Base-by-base conservation (phyloP, 2,329 filamentous ascomycete species). In the Amphichorda felina region DNA sequence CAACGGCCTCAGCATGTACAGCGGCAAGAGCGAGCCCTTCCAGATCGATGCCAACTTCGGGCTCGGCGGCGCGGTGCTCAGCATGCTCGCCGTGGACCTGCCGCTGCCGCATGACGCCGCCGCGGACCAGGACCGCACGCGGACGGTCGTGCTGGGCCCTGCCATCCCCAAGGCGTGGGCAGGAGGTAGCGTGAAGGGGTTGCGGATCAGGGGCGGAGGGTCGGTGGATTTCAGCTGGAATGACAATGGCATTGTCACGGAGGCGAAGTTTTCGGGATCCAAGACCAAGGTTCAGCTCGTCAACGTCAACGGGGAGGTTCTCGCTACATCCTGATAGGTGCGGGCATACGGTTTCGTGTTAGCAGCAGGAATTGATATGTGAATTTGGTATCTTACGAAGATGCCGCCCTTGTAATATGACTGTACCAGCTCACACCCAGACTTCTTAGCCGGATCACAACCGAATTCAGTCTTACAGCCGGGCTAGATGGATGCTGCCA, bases 21-120 rank as follows among this genome's bases (percentile, higher is more conserved):
- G 43, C 8, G 66, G 56, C 1, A 46, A 51, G 8, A 49, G 57
- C 5, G 49, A 51, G 32, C 68, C 71, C 2, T 75, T 75, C 42
- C 71, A 75, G 52, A 72, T 75, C 38, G 71, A 75, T 46, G 72
- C 70, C 6, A 75, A 75, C 45, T 74, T 70, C 40, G 71, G 70
- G 2, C 49, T 63, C 16, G 56, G 55, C 3, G 70, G 66, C 0
- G 67, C 65, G 0, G 55, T 71, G 35, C 40, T 73, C 36, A 55
- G 58, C 38, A 66, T 73, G 66, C 46, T 73, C 28, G 56, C 70
- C 33, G 59, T 70, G n/a, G 65, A 73, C 47, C 35, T 70, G 28
- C 59, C 62, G 0, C 41, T 51, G 7, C 24, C 48, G 9, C 39
- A 45, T 21, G 21, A 37, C 14, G 35, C 29, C n/a, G 45, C 43